Base-by-base conservation (phyloP, 2,329 filamentous ascomycete genomes). In the Ascochyta rabiei region DNA sequence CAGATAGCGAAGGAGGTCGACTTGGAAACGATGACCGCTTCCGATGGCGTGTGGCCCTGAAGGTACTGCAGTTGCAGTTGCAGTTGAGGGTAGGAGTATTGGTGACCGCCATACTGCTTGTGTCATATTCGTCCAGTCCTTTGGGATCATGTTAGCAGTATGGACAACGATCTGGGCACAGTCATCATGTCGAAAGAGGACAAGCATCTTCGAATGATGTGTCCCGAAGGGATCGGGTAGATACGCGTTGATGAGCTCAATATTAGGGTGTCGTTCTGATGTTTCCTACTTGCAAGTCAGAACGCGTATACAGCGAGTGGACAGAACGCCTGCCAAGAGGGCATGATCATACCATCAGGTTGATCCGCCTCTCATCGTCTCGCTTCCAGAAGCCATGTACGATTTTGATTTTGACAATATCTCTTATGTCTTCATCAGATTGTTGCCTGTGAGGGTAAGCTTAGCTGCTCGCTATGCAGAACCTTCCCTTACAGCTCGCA, bases 71-170 rank as follows among this genome's bases (percentile, higher is more conserved):
- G 37, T 21, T 1, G 1, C n/a, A 28, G 37, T 21, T 1, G 8
- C 18, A 38, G 19, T 8, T 13, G 9, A 38, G 4, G 84, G 74
- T 0, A 89, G 86, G 1, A 96, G 83, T 1, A 84, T 69, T 0
- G 90, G 90, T 0, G 90, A 93, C 44, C 78, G 80, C 92, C 92
- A 96, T 5, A 90, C 84, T 1, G 86, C 91, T 71, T 96, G 91
- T 0, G 87, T 89, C 89, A 96, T 90, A 63, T 95, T 95, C 1
- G 81, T 83, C 92, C 92, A 96, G 72, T 96, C 92, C 50, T 87
- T 86, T 4, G 82, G 69, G n/a, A 96, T 93, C 88, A 96, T 91
- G 64, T 96, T 96, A 16, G 92, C 91, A 0, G 92, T 96, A 64
- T 96, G 90, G 26, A 96, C 92, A 51, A 96, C 76, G 6, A 96